phyloP scores from a whole-genome alignment of 495 filamentous ascomycete genomes.

The Tetracladium setigerum region DNA sequence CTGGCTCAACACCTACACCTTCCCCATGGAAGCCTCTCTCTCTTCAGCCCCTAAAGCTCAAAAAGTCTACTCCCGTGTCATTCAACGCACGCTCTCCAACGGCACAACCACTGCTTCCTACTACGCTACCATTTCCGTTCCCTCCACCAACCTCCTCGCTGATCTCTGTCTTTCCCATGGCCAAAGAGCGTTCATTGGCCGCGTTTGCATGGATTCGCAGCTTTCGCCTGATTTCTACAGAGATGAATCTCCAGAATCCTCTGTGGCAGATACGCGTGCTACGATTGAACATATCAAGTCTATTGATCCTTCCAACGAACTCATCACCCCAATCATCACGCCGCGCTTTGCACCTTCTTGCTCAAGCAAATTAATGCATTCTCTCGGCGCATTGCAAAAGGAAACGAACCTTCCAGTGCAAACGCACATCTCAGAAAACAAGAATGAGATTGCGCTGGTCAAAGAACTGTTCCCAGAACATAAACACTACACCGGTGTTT shows the following conservation, averaged over 20 bases:
- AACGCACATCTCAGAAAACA: slow-evolving; percentile 90
- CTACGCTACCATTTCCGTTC: slow-evolving; percentile 80
- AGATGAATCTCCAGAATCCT: slow-evolving; percentile 52
- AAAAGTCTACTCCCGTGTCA: slow-evolving; percentile 63
- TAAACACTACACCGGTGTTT: slow-evolving; percentile 65
- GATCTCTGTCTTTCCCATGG: slow-evolving; percentile 66
- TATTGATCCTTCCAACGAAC: slow-evolving; percentile 52
- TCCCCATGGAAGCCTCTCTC: slow-evolving; percentile 78
- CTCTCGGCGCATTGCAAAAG: slow-evolving; percentile 55
- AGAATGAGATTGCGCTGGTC: slow-evolving; percentile 63
- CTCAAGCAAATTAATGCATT: slow-evolving; percentile 44
- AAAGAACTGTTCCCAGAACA: slow-evolving; percentile 57
- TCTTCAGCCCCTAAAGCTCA: slow-evolving; percentile 39
- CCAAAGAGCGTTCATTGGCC: slow-evolving; percentile 84
- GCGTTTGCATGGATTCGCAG: slow-evolving; percentile 80
- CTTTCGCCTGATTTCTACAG: slow-evolving; percentile 67
- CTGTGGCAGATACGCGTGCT: slow-evolving; percentile 47
- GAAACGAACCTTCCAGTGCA: slow-evolving; percentile 61
- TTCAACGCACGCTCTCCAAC: slow-evolving; percentile 72
- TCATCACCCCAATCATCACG: slow-evolving; percentile 76
- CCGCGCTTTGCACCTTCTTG: slow-evolving; percentile 86
- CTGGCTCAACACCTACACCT: slow-evolving; percentile 94
- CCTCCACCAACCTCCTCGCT: slow-evolving; percentile 81
- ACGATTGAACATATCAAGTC: slow-evolving; percentile 58
- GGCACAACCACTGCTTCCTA: slow-evolving; percentile 90